These are phyloP conservation scores for Alternaria gansuensis DNA, from an alignment of 2,329 filamentous ascomycete species.

Conservation along the genomic window DNA sequence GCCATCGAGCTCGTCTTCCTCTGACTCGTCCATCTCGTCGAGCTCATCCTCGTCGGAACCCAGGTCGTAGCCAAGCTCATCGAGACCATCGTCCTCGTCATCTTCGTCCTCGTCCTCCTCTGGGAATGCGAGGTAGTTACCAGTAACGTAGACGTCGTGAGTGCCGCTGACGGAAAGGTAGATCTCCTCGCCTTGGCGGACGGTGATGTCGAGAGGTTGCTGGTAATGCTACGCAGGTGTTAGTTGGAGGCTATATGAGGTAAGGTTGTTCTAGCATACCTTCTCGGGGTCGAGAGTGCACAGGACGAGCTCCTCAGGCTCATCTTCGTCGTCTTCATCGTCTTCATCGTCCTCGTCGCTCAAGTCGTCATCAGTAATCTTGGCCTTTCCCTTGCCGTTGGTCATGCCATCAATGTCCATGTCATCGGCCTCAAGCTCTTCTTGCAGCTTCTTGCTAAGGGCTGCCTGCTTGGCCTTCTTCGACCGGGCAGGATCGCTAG, in stretches of 20 bases:
- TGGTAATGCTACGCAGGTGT: slow-evolving; percentile 78
- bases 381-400: slow-evolving; percentile 64
- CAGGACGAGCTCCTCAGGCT: slow-evolving; percentile 88
- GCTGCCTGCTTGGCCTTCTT: slow-evolving; percentile 86
- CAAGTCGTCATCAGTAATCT: slow-evolving; percentile 75
- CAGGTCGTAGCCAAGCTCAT: slow-evolving; percentile 79
- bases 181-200: slow-evolving; percentile 86
- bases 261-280: slow-evolving; percentile 66
- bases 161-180: slow-evolving; percentile 93
- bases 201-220: slow-evolving; percentile 91
- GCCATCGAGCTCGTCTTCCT: slow-evolving; percentile 61
- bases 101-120: slow-evolving; percentile 67
- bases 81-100: slow-evolving; percentile 65
- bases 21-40: slow-evolving; percentile 62
- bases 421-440: slow-evolving; percentile 72
- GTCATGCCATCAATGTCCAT: slow-evolving; percentile 72
- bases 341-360: slow-evolving; percentile 71
- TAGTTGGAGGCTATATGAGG: slow-evolving; percentile 35
- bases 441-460: slow-evolving; percentile 78
- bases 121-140: slow-evolving; percentile 87
- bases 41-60: slow-evolving; percentile 82
- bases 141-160: slow-evolving; percentile 89
- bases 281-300: slow-evolving; percentile 94
- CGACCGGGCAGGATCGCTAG: slow-evolving; percentile 88
- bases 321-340: slow-evolving; percentile 58